Evolutionary conservation across 2,329 filamentous ascomycete species (phyloP), one percentile per base, ranked within the genome.

Genomic region (Aspergillus fijiensis): DNA sequence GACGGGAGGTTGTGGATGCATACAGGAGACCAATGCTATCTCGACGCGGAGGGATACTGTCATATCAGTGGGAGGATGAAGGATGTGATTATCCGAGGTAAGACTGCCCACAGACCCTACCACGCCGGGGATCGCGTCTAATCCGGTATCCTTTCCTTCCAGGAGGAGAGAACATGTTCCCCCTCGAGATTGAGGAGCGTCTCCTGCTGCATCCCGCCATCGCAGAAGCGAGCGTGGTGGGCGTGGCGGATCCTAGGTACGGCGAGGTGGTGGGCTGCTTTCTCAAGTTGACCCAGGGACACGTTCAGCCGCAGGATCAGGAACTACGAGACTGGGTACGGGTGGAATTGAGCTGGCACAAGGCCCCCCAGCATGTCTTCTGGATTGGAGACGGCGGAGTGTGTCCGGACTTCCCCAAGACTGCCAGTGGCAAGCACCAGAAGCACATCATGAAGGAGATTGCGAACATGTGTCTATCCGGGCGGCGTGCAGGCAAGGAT

Each of bases 41-140:
- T 83, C 63, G 77, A 81, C 57, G 61, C 71, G 1, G 74, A 84
- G 5, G 88, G 87, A 0, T 89, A 89, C 68, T 89, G 87, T 64
- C 80, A 78, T 16, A 90, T 91, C 65, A 90, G 88, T 0, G 88
- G 88, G 0, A 78, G 88, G 19, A 88, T 90, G 74, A 91, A 91
- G 77, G 88, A 91, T 60, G 89, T 91, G 33, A 90, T 90, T 58
- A 90, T 90, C 59, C 78, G 88, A 69, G 88, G 86, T 70, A 62
- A 39, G 68, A 27, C 39, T 7, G 14, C 12, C 14, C 11, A 2
- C 6, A 33, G 12, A 10, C 31, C 31, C 3, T 23, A 23, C 5
- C 31, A 12, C 31, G 12, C 31, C 6, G 9, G 9, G 31, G 2
- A 33, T 33, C 7, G 14, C 16, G 11, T 33, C 31, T 33, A 12